A percentile compares a stretch with the other conserved stretches of the same genome.
Evolutionary conservation across 106 monocot species (phyloP).

Genomic region (Dendrobium huoshanense): DNA sequence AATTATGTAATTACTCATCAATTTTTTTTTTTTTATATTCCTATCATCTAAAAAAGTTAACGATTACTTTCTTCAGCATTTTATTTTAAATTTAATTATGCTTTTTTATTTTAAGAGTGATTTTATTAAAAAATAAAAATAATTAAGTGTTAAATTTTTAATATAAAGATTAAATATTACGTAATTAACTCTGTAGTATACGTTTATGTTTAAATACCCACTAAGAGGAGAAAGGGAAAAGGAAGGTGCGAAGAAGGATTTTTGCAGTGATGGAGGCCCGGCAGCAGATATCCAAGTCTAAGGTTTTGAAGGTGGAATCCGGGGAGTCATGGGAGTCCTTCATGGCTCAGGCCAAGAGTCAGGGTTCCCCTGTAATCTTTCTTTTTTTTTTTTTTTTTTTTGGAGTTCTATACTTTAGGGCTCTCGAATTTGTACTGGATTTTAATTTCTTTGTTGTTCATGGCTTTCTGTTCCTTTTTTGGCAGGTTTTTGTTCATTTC

Average conservation of each 20-base stretch:
- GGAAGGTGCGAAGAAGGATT: not conserved
- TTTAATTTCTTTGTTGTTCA: not conserved
- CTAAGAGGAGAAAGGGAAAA: not conserved
- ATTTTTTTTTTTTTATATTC: too few relatives aligned
- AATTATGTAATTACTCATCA: too few relatives aligned
- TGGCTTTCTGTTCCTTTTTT: not conserved
- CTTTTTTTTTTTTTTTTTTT: too few relatives aligned
- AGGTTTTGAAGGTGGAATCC: constrained; percentile 62
- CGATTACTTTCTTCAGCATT: too few relatives aligned
- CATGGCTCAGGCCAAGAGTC: constrained; percentile 42
- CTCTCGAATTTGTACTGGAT: not conserved
- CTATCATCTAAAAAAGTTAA: too few relatives aligned
- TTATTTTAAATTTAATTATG: too few relatives aligned
- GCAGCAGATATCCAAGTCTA: constrained; percentile 23
- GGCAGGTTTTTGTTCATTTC: constrained; percentile 72
- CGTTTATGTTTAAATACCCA: not conserved
- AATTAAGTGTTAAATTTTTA: too few relatives aligned
- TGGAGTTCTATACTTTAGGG: not conserved
- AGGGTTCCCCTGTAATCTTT: constrained; percentile 50
- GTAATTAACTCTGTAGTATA: too few relatives aligned
- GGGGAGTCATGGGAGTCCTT: constrained; percentile 53
- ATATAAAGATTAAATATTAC: too few relatives aligned
- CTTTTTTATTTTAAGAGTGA: too few relatives aligned
- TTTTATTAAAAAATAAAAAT: too few relatives aligned
- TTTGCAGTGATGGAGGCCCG: constrained; percentile 9